Conservation (phyloP, 306 rosid species). For the Hylodesmum podocarpum region DNA sequence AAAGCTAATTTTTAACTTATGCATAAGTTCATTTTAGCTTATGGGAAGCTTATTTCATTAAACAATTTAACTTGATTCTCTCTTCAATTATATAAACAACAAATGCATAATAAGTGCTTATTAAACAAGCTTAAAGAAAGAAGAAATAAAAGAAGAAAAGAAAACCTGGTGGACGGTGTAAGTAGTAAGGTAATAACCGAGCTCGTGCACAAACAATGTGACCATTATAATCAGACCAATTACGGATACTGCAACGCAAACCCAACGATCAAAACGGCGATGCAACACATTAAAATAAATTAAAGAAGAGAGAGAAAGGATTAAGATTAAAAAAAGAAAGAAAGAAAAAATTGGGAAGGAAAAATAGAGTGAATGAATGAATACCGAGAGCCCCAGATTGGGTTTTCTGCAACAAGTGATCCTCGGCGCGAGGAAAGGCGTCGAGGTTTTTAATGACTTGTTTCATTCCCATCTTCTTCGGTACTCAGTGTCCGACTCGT, state of each 20-base stretch:
- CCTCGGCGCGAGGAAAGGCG: constrained; percentile 98
- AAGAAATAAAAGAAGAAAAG: background rate
- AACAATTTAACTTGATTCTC: too few relatives aligned
- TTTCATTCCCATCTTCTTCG: constrained; percentile 65
- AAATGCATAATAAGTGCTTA: too few relatives aligned
- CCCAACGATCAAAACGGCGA: background rate
- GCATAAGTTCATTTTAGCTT: background rate
- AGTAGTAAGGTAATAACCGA: constrained; percentile 81
- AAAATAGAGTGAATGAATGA: background rate
- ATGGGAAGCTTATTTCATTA: too few relatives aligned
- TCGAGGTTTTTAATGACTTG: constrained; percentile 76
- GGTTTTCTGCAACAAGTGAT: constrained; percentile 87
- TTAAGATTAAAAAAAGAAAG: background rate
- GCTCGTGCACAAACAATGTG: constrained; percentile 81
- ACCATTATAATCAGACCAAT: constrained; percentile 80
- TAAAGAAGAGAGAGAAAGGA: background rate
- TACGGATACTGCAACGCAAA: constrained; percentile 56
- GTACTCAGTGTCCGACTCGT: too few relatives aligned
- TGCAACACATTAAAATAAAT: background rate
- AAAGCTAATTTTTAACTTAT: background rate
- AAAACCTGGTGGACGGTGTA: constrained; percentile 86
- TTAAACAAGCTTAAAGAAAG: too few relatives aligned
- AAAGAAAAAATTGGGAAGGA: background rate
- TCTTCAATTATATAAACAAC: too few relatives aligned
- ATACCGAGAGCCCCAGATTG: constrained; percentile 97